Conservation (phyloP, 2,329 filamentous ascomycete genomes). For the Diaporthe velutina region DNA sequence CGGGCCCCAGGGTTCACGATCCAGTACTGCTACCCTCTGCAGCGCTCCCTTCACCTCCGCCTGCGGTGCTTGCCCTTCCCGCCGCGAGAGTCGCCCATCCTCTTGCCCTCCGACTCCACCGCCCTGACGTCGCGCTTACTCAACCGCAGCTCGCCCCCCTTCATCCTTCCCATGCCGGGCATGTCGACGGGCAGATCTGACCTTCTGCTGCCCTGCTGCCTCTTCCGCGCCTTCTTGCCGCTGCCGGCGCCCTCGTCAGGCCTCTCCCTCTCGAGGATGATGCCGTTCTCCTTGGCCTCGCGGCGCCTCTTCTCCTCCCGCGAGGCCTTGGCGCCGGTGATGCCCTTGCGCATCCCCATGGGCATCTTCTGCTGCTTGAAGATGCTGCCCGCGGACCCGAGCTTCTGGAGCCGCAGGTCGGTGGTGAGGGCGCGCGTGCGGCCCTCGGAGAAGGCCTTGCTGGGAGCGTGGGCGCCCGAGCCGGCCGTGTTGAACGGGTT, state of each 20-base stretch:
- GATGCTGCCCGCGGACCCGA: constrained; percentile 83
- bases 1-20: neutral
- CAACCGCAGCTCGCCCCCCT: constrained; percentile 82
- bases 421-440: constrained; percentile 84
- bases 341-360: constrained; percentile 88
- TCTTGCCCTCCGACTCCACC: constrained; percentile 77
- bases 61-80: constrained; percentile 45
- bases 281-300: constrained; percentile 90
- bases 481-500: constrained; percentile 58
- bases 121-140: constrained; percentile 81
- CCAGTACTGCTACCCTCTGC: neutral
- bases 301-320: constrained; percentile 79
- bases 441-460: constrained; percentile 66
- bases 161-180: constrained; percentile 84
- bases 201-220: constrained; percentile 58
- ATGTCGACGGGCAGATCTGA: constrained; percentile 72
- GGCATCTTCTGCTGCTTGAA: constrained; percentile 90
- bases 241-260: constrained; percentile 51
- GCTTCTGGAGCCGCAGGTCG: constrained; percentile 84
- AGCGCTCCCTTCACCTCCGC: constrained; percentile 49
- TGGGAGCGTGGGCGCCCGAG: constrained; percentile 49
- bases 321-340: constrained; percentile 73
- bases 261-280: constrained; percentile 78
- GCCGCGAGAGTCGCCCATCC: constrained; percentile 47
- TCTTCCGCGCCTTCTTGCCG: constrained; percentile 52